phyloP scores from a whole-genome alignment of 192 early-diverging fungal genomes.

The Linnemannia hyalina region DNA sequence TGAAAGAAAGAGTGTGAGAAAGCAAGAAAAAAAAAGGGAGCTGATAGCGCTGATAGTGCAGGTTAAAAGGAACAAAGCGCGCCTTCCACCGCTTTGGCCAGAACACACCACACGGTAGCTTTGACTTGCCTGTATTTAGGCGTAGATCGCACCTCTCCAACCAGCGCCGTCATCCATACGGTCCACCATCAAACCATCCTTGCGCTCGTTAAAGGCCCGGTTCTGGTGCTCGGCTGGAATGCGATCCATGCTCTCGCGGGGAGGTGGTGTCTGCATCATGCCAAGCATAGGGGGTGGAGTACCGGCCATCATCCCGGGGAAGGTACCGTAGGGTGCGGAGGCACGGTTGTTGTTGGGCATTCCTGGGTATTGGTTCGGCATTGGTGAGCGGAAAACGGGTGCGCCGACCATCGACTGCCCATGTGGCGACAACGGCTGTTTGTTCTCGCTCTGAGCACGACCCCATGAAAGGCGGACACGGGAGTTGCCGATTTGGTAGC shows the following conservation, averaged over 20 bases:
- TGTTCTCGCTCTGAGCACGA: constrained; percentile 64
- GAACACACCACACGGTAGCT: neutral
- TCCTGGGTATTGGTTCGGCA: constrained; percentile 34
- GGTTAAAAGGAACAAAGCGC: neutral
- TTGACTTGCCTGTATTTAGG: constrained; percentile 10
- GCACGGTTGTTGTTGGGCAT: constrained; percentile 32
- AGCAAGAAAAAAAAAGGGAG: neutral
- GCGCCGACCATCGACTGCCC: constrained; percentile 31
- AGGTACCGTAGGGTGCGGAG: constrained; percentile 35
- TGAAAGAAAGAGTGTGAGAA: neutral
- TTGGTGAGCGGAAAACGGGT: constrained; percentile 37
- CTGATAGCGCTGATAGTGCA: too few species aligned
- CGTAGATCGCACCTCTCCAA: constrained; percentile 59
- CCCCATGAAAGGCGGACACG: constrained; percentile 72
- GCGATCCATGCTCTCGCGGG: constrained; percentile 53
- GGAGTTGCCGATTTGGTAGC: constrained; percentile 79
- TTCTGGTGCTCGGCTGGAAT: constrained; percentile 29
- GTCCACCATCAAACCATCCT: constrained; percentile 51
- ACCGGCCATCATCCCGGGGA: constrained; percentile 46
- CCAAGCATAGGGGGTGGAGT: constrained; percentile 37
- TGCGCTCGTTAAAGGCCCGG: constrained; percentile 36
- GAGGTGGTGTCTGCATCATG: constrained; percentile 40
- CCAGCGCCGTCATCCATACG: constrained; percentile 57
- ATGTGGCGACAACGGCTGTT: constrained; percentile 53
- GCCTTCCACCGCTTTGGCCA: neutral